These are phyloP conservation scores for Irpex lacteus DNA, from an alignment of 1,284 basidiomycete genomes.

Conservation along the genomic window DNA sequence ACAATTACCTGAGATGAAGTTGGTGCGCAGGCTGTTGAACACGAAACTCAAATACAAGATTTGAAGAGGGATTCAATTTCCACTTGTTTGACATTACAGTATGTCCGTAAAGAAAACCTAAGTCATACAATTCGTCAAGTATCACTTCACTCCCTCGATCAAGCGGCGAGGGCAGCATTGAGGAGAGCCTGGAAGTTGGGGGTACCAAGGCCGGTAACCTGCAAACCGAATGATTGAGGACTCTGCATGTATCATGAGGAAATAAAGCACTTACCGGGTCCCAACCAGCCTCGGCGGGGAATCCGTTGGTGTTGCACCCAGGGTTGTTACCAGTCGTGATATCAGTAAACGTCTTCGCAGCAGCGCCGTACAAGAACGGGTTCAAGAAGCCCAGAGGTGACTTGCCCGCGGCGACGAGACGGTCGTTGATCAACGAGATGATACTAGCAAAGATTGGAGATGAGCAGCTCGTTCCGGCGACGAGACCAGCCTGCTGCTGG, in stretches of 20 bases:
- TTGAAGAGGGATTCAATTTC: no score
- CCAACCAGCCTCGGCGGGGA: slow-evolving; percentile 32
- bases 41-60: no score
- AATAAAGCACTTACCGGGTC: slow-evolving; percentile 27
- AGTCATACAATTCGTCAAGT: not conserved
- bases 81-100: no score
- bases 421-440: slow-evolving; percentile 56
- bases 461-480: slow-evolving; percentile 47
- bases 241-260: not conserved
- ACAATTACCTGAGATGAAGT: no score
- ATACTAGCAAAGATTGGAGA: slow-evolving; percentile 53
- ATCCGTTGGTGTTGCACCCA: slow-evolving; percentile 32
- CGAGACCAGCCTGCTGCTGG: slow-evolving; percentile 34
- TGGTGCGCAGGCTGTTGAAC: no score
- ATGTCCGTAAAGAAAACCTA: no score
- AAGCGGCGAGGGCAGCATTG: slow-evolving; percentile 22
- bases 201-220: slow-evolving; percentile 35
- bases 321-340: slow-evolving; percentile 33
- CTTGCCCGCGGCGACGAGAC: slow-evolving; percentile 44
- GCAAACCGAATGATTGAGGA: not conserved
- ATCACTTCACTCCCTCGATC: not conserved
- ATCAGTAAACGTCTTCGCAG: slow-evolving; percentile 39
- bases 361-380: slow-evolving; percentile 26
- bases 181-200: slow-evolving; percentile 33
- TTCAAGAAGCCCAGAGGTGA: slow-evolving; percentile 45